These are phyloP conservation scores for Pistacia vera DNA, from an alignment of 345 rosid genomes.

Conservation along the genomic window DNA sequence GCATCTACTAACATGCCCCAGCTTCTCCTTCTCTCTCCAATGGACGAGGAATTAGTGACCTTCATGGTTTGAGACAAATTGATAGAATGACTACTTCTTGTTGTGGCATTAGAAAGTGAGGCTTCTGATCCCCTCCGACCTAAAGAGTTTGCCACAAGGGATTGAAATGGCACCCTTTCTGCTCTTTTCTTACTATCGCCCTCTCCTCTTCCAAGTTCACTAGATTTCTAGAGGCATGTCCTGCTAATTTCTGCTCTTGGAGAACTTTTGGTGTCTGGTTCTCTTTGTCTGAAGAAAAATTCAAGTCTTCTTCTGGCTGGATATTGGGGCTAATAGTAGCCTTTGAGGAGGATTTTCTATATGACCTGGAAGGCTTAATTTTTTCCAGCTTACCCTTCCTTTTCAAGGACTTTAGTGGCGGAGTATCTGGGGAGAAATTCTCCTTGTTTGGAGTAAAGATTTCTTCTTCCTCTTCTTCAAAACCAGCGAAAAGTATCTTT, in stretches of 20 bases:
- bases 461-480: slow-evolving; percentile 56
- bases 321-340: slow-evolving; percentile 29
- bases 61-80: slow-evolving; percentile 17
- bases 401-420: slow-evolving; percentile 44
- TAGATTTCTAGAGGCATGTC: slow-evolving; percentile 26
- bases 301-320: slow-evolving; percentile 34
- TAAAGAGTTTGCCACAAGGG: slow-evolving; percentile 37
- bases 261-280: slow-evolving; percentile 43
- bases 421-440: slow-evolving; percentile 70
- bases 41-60: slow-evolving; percentile 34
- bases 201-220: slow-evolving; percentile 38
- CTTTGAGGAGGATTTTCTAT: slow-evolving; percentile 38
- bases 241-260: slow-evolving; percentile 35
- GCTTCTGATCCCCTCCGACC: slow-evolving; percentile 36
- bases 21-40: slow-evolving; percentile 42
- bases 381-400: slow-evolving; percentile 47
- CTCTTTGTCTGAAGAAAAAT: slow-evolving; percentile 48
- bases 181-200: slow-evolving; percentile 24
- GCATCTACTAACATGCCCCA: slow-evolving; percentile 84
- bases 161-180: slow-evolving; percentile 64
- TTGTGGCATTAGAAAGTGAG: slow-evolving; percentile 25
- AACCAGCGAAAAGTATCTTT: slow-evolving; percentile 30
- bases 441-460: slow-evolving; percentile 76
- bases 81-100: slow-evolving; percentile 35
- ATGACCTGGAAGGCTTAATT: slow-evolving; percentile 31